Conservation (phyloP, 257 asterid genomes). For the Haberlea rhodopensis region DNA sequence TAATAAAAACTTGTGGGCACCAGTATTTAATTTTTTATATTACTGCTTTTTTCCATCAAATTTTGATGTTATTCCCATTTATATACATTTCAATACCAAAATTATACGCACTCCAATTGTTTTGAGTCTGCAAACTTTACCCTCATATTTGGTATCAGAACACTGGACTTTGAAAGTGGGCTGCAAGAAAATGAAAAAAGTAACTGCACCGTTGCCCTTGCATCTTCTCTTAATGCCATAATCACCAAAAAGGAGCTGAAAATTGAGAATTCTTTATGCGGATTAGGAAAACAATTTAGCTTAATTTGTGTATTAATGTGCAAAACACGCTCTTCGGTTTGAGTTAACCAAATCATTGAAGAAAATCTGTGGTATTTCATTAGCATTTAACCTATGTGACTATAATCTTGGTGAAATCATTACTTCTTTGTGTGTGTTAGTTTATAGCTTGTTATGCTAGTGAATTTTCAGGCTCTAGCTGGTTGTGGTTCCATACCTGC, state of each 20-base stretch:
- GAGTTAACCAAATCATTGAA: background rate
- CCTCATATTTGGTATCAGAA: background rate
- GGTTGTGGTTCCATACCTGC: slow-evolving; percentile 15
- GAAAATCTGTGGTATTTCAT: background rate
- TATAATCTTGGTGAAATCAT: background rate
- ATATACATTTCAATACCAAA: too few relatives aligned
- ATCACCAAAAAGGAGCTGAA: background rate
- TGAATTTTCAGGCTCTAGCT: background rate
- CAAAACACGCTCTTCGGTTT: background rate
- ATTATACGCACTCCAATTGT: too few relatives aligned
- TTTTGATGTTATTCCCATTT: too few relatives aligned
- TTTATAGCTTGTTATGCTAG: slow-evolving; percentile 1
- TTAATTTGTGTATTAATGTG: background rate
- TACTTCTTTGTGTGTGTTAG: slow-evolving; percentile 4
- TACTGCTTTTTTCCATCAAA: too few relatives aligned
- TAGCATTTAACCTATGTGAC: slow-evolving; percentile 4
- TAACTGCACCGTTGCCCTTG: background rate
- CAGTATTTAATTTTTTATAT: background rate
- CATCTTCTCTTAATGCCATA: background rate
- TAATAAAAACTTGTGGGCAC: background rate
- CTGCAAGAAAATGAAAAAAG: too few relatives aligned
- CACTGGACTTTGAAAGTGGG: background rate
- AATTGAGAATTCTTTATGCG: background rate
- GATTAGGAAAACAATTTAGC: background rate
- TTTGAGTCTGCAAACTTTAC: background rate